Evolutionary conservation across 352 stramenopile genomes (phyloP).

Genomic region (Globisporangium echinulatum): DNA sequence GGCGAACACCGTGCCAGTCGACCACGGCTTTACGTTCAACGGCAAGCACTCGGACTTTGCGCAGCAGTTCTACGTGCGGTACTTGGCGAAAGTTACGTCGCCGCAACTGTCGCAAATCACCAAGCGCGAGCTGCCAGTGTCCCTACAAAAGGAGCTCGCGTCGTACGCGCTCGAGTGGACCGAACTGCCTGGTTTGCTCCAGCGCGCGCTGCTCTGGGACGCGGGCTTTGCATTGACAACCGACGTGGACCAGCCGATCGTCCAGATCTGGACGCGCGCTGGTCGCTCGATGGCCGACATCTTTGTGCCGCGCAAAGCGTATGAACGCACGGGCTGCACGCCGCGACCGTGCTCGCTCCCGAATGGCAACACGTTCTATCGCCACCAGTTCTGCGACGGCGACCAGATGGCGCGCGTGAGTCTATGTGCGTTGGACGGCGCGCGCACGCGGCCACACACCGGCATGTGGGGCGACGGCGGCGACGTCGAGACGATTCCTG

Average conservation of each 20-base stretch:
- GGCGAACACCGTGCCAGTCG: slow-evolving; percentile 23
- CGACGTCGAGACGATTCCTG: slow-evolving; percentile 36
- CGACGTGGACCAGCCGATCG: slow-evolving; percentile 15
- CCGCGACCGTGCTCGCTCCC: slow-evolving; percentile 19
- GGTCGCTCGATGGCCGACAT: slow-evolving; percentile 63
- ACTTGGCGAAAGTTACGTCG: slow-evolving; percentile 23
- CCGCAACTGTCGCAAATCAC: slow-evolving; percentile 22
- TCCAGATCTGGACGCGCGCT: slow-evolving; percentile 55
- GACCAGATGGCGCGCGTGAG: slow-evolving; percentile 30
- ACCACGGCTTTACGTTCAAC: slow-evolving; percentile 41
- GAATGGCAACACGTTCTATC: slow-evolving; percentile 28
- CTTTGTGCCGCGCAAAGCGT: slow-evolving; percentile 46
- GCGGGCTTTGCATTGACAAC: slow-evolving; percentile 46
- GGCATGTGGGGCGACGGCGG: slow-evolving; percentile 57
- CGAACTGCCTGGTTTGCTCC: slow-evolving; percentile 45
- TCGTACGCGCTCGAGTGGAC: slow-evolving; percentile 33
- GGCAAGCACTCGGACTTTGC: slow-evolving; percentile 60
- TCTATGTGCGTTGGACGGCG: slow-evolving; percentile 48
- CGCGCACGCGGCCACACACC: slow-evolving; percentile 24
- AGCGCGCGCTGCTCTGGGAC: slow-evolving; percentile 67
- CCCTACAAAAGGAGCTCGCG: slow-evolving; percentile 24
- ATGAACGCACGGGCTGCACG: slow-evolving; percentile 42
- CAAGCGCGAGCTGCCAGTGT: slow-evolving; percentile 17
- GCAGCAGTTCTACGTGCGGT: slow-evolving; percentile 60
- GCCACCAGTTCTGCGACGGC: slow-evolving; percentile 36